These are phyloP conservation scores for Pigoraptor vietnamica DNA, from an alignment of 78 protist species.

Conservation along the genomic window DNA sequence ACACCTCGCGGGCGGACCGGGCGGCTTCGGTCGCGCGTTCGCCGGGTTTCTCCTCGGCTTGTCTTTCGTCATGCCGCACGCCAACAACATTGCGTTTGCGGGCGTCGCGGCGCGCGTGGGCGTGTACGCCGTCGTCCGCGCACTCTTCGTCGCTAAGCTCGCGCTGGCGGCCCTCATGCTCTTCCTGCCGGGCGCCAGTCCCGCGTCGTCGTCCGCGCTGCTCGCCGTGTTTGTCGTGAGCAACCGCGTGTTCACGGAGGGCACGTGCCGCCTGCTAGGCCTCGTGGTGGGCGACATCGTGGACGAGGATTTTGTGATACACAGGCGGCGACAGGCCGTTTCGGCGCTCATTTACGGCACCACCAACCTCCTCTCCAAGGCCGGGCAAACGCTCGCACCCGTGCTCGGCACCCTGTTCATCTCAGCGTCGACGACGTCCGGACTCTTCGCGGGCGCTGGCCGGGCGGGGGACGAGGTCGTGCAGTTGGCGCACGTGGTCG, in stretches of 20 bases:
- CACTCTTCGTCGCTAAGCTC: not conserved
- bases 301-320: not conserved
- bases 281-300: not conserved
- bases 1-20: not conserved
- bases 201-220: not conserved
- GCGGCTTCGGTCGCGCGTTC: not conserved
- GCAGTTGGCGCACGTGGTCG: not conserved
- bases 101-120: not conserved
- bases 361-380: not conserved
- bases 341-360: constrained; percentile 2
- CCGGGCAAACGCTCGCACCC: not conserved
- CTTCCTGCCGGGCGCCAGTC: not conserved
- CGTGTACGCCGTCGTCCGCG: not conserved
- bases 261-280: not conserved
- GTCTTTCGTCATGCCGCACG: not conserved
- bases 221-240: not conserved
- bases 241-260: not conserved
- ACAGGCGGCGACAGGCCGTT: not conserved
- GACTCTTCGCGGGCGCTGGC: not conserved
- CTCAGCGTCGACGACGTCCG: not conserved
- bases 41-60: not conserved
- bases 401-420: not conserved
- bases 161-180: constrained; percentile 55
- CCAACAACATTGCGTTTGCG: not conserved
- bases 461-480: not conserved